Evolutionary conservation across 208 protist genomes (phyloP).

Genomic region (Tritrichomonas foetus): DNA sequence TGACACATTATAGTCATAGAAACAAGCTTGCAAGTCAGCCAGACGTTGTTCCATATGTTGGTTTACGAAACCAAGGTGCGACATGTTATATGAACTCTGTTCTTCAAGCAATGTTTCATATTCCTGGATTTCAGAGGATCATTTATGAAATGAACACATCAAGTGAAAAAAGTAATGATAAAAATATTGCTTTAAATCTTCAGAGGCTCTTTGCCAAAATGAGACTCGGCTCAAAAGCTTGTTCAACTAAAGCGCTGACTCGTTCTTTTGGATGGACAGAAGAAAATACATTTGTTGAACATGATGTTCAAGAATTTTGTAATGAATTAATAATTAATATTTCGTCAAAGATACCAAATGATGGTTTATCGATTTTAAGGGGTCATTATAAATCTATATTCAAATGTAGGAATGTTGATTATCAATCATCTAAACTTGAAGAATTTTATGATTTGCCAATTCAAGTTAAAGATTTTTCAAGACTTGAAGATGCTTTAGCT

Average conservation of each 20-base stretch:
- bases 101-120: neutral
- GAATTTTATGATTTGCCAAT: neutral
- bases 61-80: neutral
- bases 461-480: neutral
- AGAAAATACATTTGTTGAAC: neutral
- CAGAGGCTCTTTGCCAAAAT: neutral
- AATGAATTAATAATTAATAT: neutral
- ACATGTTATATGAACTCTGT: constrained; percentile 31
- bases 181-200: constrained; percentile 53
- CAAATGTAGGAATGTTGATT: neutral
- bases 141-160: neutral
- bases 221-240: neutral
- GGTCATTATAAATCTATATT: neutral
- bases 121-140: neutral
- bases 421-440: neutral
- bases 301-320: constrained; percentile 28
- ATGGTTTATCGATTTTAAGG: neutral
- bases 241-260: neutral
- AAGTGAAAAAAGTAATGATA: neutral
- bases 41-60: constrained; percentile 7
- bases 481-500: neutral
- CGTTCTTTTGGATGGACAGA: neutral
- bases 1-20: too few relatives aligned
- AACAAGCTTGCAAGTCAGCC: too few relatives aligned
- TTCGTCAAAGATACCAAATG: neutral